Evolutionary conservation across 768 basidiomycete species (phyloP).

Genomic region (Pholiota conissans): DNA sequence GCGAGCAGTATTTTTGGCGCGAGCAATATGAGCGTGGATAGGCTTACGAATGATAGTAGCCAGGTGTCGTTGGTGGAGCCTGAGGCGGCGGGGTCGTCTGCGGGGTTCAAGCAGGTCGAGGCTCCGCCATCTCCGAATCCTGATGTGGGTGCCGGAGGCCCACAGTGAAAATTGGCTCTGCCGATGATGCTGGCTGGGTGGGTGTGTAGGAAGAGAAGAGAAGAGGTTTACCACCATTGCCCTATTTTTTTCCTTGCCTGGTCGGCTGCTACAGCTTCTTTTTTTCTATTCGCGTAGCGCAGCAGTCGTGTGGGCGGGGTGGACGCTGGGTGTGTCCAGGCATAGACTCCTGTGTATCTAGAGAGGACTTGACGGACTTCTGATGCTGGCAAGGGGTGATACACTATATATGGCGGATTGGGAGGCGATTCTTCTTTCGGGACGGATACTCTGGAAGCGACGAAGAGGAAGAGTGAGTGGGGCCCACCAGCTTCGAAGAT

Average conservation of each 20-base stretch:
- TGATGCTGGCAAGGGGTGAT: neutral
- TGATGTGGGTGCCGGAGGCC: neutral
- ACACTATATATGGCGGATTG: neutral
- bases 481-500: neutral
- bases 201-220: too few relatives aligned
- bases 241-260: neutral
- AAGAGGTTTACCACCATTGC: too few relatives aligned
- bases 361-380: neutral
- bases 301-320: neutral
- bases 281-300: too few relatives aligned
- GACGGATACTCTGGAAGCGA: too few relatives aligned
- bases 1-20: neutral
- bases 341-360: neutral
- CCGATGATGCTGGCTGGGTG: neutral
- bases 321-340: neutral
- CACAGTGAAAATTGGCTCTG: neutral
- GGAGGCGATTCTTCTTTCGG: too few relatives aligned
- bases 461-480: neutral
- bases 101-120: constrained; percentile 20
- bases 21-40: neutral
- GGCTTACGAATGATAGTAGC: neutral
- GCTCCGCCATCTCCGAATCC: constrained; percentile 6
- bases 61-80: neutral
- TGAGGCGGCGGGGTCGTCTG: neutral
- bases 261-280: neutral